Base-by-base conservation (phyloP, 2,329 filamentous ascomycete genomes). In the Lasiodiplodia theobromae region DNA sequence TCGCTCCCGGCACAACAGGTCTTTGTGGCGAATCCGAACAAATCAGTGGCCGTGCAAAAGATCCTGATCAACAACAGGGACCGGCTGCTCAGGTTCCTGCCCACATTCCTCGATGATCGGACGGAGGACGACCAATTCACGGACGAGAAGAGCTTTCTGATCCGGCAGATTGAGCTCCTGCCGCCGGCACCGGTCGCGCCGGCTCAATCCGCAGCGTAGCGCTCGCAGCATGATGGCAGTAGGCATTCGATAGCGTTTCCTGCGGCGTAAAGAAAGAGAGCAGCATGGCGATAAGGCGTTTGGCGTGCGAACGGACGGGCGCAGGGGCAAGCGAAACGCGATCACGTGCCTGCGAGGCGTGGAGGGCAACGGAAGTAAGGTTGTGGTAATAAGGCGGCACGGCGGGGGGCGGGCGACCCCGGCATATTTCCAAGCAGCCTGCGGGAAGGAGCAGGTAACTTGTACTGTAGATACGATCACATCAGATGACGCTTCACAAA, bases 41-140 rank as follows among this genome's bases (percentile, higher is more conserved):
- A 99, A 83, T 97, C 93, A n/a, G 86, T 95, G 70, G 93, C 94
- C 40, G 96, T 99, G 60, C 94, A 97, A 78, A 93, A 95, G 78
- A 97, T 99, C 76, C 84, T 99, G 71, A 90, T 98, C 73, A 97
- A 97, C 88, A 99, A 99, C 78, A 89, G 94, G 69, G 94, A 97
- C 72, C 92, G 95, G 75, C 86, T 99, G 21, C 84, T 99, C 63
- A 90, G 89, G 70, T 99, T 99, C 80, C 82, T 99, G 65, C 92
- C 93, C 8, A 91, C 92, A 71, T 99, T 99, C 77, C 86, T 99
- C 40, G 94, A 97, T 76, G 96, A 98, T 76, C 88, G 96, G 67
- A 97, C 92, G 38, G 96, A 99, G 73, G 96, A 99, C 77, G 96
- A 98, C 80, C 96, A 99, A 80, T 99, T 99, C 79, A 96, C 94